Conservation (phyloP, 257 asterid species). For the Ajuga chamaepitys region DNA sequence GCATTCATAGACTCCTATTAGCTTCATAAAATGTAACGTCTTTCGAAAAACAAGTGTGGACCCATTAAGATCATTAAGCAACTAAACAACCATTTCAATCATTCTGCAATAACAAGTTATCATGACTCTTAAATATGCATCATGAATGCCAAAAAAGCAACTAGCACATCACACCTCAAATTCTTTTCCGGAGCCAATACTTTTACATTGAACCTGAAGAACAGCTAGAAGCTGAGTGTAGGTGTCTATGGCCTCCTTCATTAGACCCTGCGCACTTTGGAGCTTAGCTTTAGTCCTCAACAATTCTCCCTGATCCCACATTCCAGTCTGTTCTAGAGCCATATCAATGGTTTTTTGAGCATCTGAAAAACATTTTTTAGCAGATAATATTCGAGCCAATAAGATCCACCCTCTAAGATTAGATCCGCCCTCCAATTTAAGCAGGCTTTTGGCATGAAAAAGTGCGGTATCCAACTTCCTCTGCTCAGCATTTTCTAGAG, state of each 20-base stretch:
- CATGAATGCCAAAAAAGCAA: conserved; percentile 15
- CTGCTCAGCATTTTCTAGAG: conserved; percentile 79
- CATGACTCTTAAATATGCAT: neutral
- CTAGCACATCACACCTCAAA: conserved; percentile 34
- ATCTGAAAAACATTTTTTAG: conserved; percentile 53
- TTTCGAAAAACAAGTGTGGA: neutral
- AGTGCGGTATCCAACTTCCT: conserved; percentile 84
- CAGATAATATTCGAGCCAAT: conserved; percentile 74
- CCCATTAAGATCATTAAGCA: neutral
- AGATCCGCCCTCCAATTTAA: conserved; percentile 68
- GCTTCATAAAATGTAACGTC: neutral
- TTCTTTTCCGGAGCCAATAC: conserved; percentile 41
- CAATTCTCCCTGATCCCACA: conserved; percentile 80
- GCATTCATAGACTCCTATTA: neutral
- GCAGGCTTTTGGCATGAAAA: conserved; percentile 42
- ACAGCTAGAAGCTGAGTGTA: conserved; percentile 70
- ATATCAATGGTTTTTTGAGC: conserved; percentile 57
- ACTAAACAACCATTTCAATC: neutral
- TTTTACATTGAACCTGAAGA: conserved; percentile 67
- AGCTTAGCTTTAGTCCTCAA: conserved; percentile 83
- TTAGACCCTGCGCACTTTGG: conserved; percentile 58
- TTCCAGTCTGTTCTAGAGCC: conserved; percentile 71
- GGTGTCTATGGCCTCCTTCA: conserved; percentile 67
- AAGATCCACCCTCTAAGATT: conserved; percentile 61
- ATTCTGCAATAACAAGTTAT: neutral